Percentiles rank a stretch among this genome's conserved stretches.
Conservation (phyloP, 805 yeast genomes). For the Yarrowia hollandica region DNA sequence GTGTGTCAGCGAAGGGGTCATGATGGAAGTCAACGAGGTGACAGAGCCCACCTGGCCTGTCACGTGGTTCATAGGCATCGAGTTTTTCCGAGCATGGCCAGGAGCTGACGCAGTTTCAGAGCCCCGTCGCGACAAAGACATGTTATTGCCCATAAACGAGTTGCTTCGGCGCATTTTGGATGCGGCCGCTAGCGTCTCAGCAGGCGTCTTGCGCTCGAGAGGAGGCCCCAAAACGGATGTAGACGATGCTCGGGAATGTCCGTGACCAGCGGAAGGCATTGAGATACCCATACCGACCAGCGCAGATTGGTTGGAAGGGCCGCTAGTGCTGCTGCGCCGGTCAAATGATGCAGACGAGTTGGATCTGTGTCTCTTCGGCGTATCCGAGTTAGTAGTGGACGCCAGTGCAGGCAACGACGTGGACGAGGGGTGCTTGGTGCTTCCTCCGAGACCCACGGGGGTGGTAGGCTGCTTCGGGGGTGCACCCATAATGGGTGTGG, state of each 20-base stretch:
- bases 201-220: slow-evolving; percentile 28
- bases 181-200: slow-evolving; percentile 27
- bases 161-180: slow-evolving; percentile 26
- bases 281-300: slow-evolving; percentile 24
- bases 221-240: slow-evolving; percentile 24
- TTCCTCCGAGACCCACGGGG: neutral
- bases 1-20: slow-evolving; percentile 18
- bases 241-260: slow-evolving; percentile 5
- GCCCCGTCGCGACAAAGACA: slow-evolving; percentile 27
- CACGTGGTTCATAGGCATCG: slow-evolving; percentile 26
- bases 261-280: neutral
- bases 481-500: neutral
- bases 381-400: slow-evolving; percentile 14
- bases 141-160: slow-evolving; percentile 22
- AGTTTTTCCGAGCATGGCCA: slow-evolving; percentile 22
- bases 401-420: slow-evolving; percentile 19
- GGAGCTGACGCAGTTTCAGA: slow-evolving; percentile 21
- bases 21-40: slow-evolving; percentile 23
- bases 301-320: neutral
- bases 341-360: slow-evolving; percentile 26
- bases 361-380: slow-evolving; percentile 26
- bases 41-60: slow-evolving; percentile 26
- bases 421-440: slow-evolving; percentile 27
- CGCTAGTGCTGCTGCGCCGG: neutral
- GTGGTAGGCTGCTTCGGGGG: neutral